These are phyloP conservation scores for Sugiyamaella lignohabitans DNA, from an alignment of 805 yeast genomes.

Conservation along the genomic window DNA sequence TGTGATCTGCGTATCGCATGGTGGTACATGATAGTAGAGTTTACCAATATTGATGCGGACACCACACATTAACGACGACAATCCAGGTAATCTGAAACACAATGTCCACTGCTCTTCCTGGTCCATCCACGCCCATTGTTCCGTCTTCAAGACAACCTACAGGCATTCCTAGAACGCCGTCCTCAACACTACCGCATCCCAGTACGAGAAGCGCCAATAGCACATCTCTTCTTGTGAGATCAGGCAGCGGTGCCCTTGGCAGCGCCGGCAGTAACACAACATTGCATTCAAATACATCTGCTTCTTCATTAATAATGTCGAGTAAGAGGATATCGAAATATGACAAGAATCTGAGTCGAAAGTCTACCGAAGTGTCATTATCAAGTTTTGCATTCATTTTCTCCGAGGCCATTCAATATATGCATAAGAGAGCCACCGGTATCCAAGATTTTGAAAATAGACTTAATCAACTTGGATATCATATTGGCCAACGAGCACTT, in stretches of 20 bases:
- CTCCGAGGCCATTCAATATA: conserved; percentile 61
- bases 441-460: conserved; percentile 58
- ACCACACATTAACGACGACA: no score
- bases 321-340: conserved; percentile 24
- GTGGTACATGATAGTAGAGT: no score
- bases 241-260: neutral
- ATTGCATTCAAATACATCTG: neutral
- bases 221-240: neutral
- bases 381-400: conserved; percentile 64
- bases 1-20: no score
- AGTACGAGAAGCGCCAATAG: conserved; percentile 3
- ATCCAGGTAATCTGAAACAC: neutral
- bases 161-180: conserved; percentile 34
- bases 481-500: conserved; percentile 63
- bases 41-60: no score
- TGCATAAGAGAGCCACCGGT: conserved; percentile 44
- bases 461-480: conserved; percentile 68
- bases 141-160: conserved; percentile 27
- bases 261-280: no score
- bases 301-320: neutral
- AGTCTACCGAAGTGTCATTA: conserved; percentile 59
- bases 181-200: conserved; percentile 29
- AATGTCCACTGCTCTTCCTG: conserved; percentile 12
- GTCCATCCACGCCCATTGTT: conserved; percentile 24
- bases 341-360: conserved; percentile 62